Base-by-base conservation (phyloP, 129 eudicot species). In the carrot (Daucus carota) region DNA sequence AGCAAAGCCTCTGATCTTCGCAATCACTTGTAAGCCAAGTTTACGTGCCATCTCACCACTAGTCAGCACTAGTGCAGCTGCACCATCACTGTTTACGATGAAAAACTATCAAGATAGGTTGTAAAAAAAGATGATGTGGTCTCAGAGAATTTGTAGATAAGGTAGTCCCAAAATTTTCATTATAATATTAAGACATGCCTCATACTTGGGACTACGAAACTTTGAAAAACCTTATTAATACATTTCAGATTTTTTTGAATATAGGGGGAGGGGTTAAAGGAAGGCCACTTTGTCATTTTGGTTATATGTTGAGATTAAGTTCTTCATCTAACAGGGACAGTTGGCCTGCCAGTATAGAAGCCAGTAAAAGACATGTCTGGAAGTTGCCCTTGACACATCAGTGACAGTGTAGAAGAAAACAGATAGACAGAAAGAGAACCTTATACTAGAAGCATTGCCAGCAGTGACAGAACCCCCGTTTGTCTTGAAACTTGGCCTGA, bases 391-490 rank as follows among this genome's bases (percentile, higher is more conserved):
- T 65, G 38, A 67, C 6, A 67, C 43, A 67, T 16, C 26, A 6
- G 4, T 66, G 41, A 33, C 34, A 13, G 38, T n/a, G 26, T 13
- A 26, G 13, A n/a, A 43, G 5, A 71, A n/a, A 71, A 38, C n/a
- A 11, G 15, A 52, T 48, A 76, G 72, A 44, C 41, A 77, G 48
- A 62, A 38, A 77, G 67, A 74, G 65, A 24, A 93, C 98, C 97
- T 93, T 84, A 94, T 86, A 69, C 76, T 86, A 40, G 98, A 94
- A 82, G 98, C 92, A 85, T 94, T 94, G 77, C 98, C 98, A 34
- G 98, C 98, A 45, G 98, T 94, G 63, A 94, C 96, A 75, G 98
- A 75, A 74, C 98, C 98, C 66, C 95, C 96, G 73, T 86, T 70
- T 47, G 76, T 81, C 90, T 94, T 91, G 85, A 94, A 94, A 85